Evolutionary conservation across 1,284 basidiomycete genomes (phyloP).

Genomic region (Melanopsichium pennsylvanicum): DNA sequence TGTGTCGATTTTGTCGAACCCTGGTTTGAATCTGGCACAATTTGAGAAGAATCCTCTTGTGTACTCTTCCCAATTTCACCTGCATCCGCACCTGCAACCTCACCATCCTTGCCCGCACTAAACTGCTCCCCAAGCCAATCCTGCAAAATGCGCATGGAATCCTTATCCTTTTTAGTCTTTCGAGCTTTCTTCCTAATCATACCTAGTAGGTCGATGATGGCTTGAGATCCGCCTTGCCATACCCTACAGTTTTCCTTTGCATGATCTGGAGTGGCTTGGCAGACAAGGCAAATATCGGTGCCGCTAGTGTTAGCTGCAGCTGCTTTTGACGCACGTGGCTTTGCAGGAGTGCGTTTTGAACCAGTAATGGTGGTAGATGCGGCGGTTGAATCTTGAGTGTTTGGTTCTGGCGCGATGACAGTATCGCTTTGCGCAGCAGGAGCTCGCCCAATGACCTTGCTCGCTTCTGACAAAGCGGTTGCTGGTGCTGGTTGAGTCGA

Average conservation of each 20-base stretch:
- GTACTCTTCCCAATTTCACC: no score
- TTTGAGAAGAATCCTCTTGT: no score
- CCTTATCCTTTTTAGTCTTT: slow-evolving; percentile 30
- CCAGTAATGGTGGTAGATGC: neutral
- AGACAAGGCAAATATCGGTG: slow-evolving; percentile 15
- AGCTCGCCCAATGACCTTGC: no score
- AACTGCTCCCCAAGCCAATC: slow-evolving; percentile 21
- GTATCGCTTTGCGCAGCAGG: no score
- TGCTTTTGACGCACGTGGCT: neutral
- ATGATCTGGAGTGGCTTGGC: slow-evolving; percentile 12
- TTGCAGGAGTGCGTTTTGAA: no score
- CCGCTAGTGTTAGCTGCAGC: slow-evolving; percentile 1
- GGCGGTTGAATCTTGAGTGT: neutral
- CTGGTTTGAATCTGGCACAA: no score
- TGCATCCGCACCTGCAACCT: slow-evolving; percentile 3
- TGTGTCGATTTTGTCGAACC: no score
- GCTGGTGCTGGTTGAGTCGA: no score
- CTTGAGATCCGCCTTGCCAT: slow-evolving; percentile 22
- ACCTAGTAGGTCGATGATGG: slow-evolving; percentile 23
- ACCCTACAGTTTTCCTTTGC: slow-evolving; percentile 14
- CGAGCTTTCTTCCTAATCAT: slow-evolving; percentile 13
- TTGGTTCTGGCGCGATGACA: no score
- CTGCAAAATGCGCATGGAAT: neutral
- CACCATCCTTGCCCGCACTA: slow-evolving; percentile 1
- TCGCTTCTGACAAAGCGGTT: no score